phyloP scores from a whole-genome alignment of 768 basidiomycete genomes.

The Pleurotus platypus region DNA sequence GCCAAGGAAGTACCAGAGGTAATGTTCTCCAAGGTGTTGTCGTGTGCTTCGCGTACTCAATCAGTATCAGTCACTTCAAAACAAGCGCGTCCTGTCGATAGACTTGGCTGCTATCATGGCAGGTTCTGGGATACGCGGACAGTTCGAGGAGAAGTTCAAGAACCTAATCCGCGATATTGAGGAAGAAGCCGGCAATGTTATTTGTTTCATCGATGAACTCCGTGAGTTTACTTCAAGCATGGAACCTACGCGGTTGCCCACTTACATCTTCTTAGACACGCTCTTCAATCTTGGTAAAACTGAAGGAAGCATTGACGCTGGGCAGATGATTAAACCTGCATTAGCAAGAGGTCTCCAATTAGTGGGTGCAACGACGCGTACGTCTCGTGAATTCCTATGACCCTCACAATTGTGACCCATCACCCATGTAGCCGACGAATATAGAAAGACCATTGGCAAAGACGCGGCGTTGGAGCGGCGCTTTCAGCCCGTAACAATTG shows the following conservation, averaged over 20 bases:
- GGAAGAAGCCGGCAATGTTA: constrained; percentile 76
- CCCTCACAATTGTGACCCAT: constrained; percentile 16
- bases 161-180: constrained; percentile 87
- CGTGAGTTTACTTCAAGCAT: constrained; percentile 47
- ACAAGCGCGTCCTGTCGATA: constrained; percentile 85
- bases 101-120: constrained; percentile 84
- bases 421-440: constrained; percentile 60
- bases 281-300: constrained; percentile 88
- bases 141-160: constrained; percentile 94
- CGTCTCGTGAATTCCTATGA: constrained; percentile 19
- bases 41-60: neutral
- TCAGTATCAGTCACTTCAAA: constrained; percentile 63
- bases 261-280: constrained; percentile 41
- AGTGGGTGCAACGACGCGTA: constrained; percentile 88
- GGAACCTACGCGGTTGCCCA: neutral
- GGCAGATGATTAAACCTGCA: constrained; percentile 92
- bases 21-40: constrained; percentile 10
- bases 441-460: constrained; percentile 87
- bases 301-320: constrained; percentile 89
- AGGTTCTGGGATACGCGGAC: constrained; percentile 87
- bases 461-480: constrained; percentile 89
- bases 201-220: constrained; percentile 94
- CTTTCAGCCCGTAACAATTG: constrained; percentile 86
- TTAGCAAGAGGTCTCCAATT: constrained; percentile 84
- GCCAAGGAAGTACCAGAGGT: constrained; percentile 91